Percentiles rank a stretch among this genome's conserved stretches.
These are phyloP conservation scores for Aspergillus sp. DNA, from an alignment of 2,329 filamentous ascomycete genomes.

Conservation along the genomic window DNA sequence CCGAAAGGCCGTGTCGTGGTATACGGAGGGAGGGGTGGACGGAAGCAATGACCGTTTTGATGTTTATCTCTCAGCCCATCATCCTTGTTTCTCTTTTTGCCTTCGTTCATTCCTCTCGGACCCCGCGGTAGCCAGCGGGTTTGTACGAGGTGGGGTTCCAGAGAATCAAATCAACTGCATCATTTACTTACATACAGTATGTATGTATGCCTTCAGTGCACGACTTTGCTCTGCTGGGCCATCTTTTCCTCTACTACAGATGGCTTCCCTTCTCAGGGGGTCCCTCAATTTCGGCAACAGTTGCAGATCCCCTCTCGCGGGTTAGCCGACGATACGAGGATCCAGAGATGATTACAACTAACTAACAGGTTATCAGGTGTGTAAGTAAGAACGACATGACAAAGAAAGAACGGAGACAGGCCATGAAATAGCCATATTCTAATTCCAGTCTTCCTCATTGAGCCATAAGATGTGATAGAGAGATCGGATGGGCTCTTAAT, in stretches of 20 bases:
- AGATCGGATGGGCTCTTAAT: background rate
- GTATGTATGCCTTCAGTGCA: no score
- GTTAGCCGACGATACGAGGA: background rate
- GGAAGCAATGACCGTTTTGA: background rate
- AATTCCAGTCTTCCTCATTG: background rate
- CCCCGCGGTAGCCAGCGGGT: background rate
- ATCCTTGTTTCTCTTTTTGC: background rate
- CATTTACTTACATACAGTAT: no score
- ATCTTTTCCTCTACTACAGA: background rate
- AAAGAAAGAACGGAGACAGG: background rate
- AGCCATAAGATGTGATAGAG: constrained; percentile 2
- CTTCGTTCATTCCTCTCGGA: background rate
- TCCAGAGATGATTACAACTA: background rate
- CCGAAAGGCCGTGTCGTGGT: background rate
- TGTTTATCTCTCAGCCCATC: no score
- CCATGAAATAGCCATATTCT: background rate
- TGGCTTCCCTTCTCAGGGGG: background rate
- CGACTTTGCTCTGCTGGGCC: no score
- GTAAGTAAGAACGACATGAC: background rate
- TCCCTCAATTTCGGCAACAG: background rate
- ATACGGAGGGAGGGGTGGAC: background rate
- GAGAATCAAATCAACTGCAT: no score
- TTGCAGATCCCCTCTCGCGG: constrained; percentile 4
- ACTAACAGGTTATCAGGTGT: background rate
- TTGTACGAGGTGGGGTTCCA: background rate